Percentiles rank a stretch among this genome's conserved stretches.
Conservation (phyloP, 148 eudicot species). For the Vaccinium macrocarpon region DNA sequence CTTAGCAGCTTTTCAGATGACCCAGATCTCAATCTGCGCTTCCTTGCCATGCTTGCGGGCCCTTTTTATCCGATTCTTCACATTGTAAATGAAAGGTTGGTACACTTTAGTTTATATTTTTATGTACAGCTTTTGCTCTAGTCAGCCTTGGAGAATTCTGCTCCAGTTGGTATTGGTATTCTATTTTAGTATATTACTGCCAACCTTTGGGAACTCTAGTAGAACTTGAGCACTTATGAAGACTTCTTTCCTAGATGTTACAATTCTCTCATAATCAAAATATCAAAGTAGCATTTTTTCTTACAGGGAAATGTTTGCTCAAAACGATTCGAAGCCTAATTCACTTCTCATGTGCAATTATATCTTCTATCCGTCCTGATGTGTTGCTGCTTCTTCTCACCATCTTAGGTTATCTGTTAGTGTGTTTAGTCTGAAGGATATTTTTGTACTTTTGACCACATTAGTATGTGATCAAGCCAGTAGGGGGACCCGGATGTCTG, state of each 20-base stretch:
- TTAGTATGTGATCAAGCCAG: background rate
- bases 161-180: background rate
- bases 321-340: background rate
- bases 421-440: background rate
- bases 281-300: background rate
- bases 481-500: background rate
- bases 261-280: background rate
- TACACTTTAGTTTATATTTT: background rate
- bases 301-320: background rate
- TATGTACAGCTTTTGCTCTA: background rate
- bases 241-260: slow-evolving; percentile 1
- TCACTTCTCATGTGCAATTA: background rate
- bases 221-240: background rate
- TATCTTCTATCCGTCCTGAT: background rate
- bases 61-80: slow-evolving; percentile 77
- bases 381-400: background rate
- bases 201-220: background rate
- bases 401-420: background rate
- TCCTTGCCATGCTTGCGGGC: slow-evolving; percentile 83
- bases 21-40: slow-evolving; percentile 51
- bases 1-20: slow-evolving; percentile 63
- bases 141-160: background rate
- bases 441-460: background rate
- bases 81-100: slow-evolving; percentile 62
- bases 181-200: background rate